Base-by-base conservation (phyloP, 2,329 filamentous ascomycete species). In the Neonectria faginata region DNA sequence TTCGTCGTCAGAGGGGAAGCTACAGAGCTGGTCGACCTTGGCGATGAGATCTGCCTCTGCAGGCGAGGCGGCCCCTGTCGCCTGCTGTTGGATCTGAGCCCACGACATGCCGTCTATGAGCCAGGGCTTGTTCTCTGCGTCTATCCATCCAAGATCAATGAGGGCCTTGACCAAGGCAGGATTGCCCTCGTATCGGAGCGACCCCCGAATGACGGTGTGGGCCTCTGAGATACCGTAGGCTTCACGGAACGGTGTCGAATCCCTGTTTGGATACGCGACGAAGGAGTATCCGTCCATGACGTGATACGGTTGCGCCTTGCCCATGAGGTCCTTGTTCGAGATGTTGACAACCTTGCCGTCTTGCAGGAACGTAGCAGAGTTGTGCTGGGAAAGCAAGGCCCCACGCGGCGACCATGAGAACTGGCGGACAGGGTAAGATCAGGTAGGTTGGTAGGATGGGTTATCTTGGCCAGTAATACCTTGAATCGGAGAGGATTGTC, bases 201-300 rank as follows among this genome's bases (percentile, higher is more conserved):
- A 91, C 51, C 90, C 90, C 50, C 90, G 85, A 72, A 92, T 82
- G 67, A 92, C 84, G 31, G 88, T 91, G 73, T 91, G 80, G 6
- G 89, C 89, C 75, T 92, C 90, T 12, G 90, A 90, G 67, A 92
- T 91, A 69, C 82, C 80, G 81, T 92, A 92, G 64, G 87, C 85
- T 80, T 91, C 86, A 60, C 84, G 84, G 83, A 89, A 92, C 1
- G 86, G 84, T 1, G 86, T 88, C 31, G 87, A 90, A 79, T 92
- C 87, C 66, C 89, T 83, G 82, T 92, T 92, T 42, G 89, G 88
- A 78, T 92, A 92, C 10, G 88, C 89, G 60, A 92, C 87, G 74
- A 92, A 91, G 7, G 88, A 87, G 75, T 88, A 92, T 1, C 72
- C 70, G 6, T 71, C 68, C 22, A 68, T 22, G 79, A 91, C 90